Conservation (phyloP, 176 grass and related monocot genomes). For the Eleusine coracana region DNA sequence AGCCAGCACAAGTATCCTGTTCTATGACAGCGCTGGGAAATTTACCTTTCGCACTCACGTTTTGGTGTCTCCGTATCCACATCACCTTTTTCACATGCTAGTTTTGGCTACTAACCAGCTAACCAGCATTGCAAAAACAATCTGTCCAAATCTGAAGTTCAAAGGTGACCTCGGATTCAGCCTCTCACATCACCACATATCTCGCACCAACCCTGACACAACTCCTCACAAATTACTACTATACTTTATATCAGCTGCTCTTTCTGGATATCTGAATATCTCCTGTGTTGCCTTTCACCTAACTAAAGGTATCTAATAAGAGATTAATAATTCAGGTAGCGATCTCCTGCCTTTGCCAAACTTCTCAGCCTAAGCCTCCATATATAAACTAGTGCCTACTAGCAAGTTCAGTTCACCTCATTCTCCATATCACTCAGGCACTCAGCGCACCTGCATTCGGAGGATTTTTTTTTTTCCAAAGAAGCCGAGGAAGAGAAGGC, state of each 20-base stretch:
- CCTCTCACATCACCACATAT: constrained; percentile 3
- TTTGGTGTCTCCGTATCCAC: neutral
- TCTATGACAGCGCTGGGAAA: neutral
- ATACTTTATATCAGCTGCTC: neutral
- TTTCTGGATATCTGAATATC: constrained; percentile 20
- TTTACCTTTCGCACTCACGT: neutral
- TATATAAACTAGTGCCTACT: neutral
- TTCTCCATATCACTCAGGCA: neutral
- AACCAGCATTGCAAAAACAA: neutral
- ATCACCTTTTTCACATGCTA: neutral
- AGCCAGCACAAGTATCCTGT: neutral
- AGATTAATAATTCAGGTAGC: constrained; percentile 31
- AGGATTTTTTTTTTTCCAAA: no score
- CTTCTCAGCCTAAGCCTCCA: neutral
- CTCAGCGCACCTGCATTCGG: no score
- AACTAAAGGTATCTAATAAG: neutral
- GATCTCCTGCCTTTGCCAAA: neutral
- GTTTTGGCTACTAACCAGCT: neutral
- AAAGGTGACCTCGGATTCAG: neutral
- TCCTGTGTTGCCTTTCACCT: neutral
- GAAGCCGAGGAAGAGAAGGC: neutral
- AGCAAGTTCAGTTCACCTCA: neutral
- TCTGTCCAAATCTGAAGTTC: neutral
- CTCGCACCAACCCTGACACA: constrained; percentile 5
- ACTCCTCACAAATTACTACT: no score